A percentile compares a stretch with the other conserved stretches of the same genome.
These are phyloP conservation scores for Exophiala phaeomuriformis DNA, from an alignment of 2,329 filamentous ascomycete genomes.

Conservation along the genomic window DNA sequence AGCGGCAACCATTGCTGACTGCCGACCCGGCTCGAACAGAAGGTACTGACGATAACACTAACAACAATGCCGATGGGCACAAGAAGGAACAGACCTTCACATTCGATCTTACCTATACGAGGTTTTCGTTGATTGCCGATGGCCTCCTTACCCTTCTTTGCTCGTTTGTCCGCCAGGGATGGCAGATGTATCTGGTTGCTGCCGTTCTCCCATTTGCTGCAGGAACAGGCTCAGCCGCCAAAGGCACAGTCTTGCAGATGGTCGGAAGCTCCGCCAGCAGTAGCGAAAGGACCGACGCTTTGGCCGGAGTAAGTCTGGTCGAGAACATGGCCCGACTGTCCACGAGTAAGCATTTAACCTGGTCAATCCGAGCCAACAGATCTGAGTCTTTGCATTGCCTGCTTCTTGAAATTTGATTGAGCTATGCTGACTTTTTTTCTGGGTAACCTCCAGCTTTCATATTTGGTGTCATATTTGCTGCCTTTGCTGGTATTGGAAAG, in stretches of 20 bases:
- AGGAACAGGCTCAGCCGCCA: conserved; percentile 61
- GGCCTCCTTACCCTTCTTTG: conserved; percentile 57
- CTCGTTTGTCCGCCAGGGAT: conserved; percentile 54
- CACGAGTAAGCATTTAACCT: conserved; percentile 37
- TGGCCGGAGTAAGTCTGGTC: conserved; percentile 62
- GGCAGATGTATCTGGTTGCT: conserved; percentile 63
- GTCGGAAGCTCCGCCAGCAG: conserved; percentile 44
- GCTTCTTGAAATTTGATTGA: too few species aligned
- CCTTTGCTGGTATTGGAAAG: conserved; percentile 53
- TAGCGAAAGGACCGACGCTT: conserved; percentile 54
- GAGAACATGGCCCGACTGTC: conserved; percentile 60
- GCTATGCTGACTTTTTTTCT: background rate
- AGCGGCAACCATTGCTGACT: background rate
- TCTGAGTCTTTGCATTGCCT: too few species aligned
- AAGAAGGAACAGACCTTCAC: conserved; percentile 37
- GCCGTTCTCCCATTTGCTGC: conserved; percentile 61
- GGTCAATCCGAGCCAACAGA: too few species aligned
- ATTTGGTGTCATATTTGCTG: conserved; percentile 61
- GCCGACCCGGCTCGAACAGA: background rate
- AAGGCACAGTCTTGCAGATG: conserved; percentile 68
- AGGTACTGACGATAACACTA: background rate
- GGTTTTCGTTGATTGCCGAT: conserved; percentile 59
- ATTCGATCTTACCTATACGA: conserved; percentile 62
- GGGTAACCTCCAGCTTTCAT: conserved; percentile 40
- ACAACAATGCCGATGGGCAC: background rate